phyloP scores from a whole-genome alignment of 2,329 filamentous ascomycete species.

The Phoma sp. region DNA sequence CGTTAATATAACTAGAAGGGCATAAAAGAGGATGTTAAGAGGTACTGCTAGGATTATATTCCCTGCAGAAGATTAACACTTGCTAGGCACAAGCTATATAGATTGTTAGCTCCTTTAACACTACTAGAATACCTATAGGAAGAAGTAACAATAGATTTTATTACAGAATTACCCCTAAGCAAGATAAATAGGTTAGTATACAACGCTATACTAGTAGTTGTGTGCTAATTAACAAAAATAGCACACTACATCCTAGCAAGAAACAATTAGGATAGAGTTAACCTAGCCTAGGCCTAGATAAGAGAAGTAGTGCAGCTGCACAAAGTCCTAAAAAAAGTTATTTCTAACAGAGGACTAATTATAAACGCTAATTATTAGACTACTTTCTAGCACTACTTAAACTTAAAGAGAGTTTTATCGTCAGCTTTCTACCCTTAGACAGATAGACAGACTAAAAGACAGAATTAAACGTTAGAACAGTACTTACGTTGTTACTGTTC shows the following conservation, averaged over 20 bases:
- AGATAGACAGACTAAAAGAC: not conserved
- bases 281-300: not conserved
- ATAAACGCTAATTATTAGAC: not conserved
- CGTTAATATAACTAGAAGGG: not conserved
- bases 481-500: not conserved
- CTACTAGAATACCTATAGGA: not conserved
- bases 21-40: not conserved
- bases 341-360: not conserved
- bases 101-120: not conserved
- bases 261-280: not conserved
- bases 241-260: not conserved
- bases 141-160: not conserved
- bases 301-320: not conserved
- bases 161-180: not conserved
- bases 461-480: not conserved
- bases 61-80: not conserved
- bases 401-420: not conserved
- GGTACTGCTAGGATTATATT: not conserved
- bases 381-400: not conserved
- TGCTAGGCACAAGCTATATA: not conserved
- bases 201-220: not conserved
- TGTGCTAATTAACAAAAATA: not conserved
- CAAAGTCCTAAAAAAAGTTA: not conserved
- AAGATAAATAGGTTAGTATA: not conserved
- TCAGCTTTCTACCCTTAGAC: not conserved